Evolutionary conservation across 345 rosid genomes (phyloP).

Genomic region (Draba incana): DNA sequence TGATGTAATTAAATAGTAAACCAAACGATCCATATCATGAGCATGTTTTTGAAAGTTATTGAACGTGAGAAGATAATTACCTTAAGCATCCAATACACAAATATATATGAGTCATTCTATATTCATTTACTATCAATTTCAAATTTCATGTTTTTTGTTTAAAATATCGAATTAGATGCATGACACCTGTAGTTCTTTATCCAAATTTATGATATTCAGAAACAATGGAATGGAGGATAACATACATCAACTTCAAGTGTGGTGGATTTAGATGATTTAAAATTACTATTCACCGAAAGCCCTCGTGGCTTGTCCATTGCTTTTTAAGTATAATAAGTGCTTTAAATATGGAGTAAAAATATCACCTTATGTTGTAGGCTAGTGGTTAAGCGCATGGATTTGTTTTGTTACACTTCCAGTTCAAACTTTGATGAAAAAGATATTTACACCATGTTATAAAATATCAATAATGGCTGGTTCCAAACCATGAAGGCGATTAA

Average conservation of each 20-base stretch:
- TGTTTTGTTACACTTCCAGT: too few relatives aligned
- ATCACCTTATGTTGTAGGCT: too few relatives aligned
- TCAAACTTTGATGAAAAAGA: too few relatives aligned
- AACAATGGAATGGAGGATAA: neutral
- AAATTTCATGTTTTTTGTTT: neutral
- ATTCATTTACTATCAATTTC: neutral
- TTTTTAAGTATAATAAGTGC: neutral
- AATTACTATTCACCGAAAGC: neutral
- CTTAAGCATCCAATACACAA: neutral
- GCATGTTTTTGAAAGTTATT: neutral
- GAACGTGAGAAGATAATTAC: neutral
- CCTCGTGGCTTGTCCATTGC: neutral
- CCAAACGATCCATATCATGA: neutral
- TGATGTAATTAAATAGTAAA: neutral
- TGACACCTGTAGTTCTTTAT: neutral
- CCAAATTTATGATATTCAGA: neutral
- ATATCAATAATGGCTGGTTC: too few relatives aligned
- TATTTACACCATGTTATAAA: too few relatives aligned
- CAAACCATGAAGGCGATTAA: too few relatives aligned
- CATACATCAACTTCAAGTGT: conserved; percentile 15
- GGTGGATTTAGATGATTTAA: neutral
- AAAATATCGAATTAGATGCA: neutral
- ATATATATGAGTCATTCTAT: neutral
- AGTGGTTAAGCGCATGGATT: too few relatives aligned
- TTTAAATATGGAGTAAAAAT: neutral